phyloP scores from a whole-genome alignment of 306 rosid species.

The Calophaca sinica region DNA sequence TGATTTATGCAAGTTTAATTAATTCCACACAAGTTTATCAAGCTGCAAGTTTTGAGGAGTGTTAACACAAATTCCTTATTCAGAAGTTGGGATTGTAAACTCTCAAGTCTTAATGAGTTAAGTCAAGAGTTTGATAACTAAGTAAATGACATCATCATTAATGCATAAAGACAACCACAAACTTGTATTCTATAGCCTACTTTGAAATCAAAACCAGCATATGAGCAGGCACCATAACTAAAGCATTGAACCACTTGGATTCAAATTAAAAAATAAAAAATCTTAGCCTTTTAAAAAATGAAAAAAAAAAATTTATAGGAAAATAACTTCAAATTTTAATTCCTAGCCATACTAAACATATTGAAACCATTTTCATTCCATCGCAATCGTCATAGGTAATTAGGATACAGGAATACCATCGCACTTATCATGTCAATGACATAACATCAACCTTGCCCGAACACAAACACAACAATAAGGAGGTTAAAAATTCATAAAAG shows the following conservation, averaged over 20 bases:
- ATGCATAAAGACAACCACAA: constrained; percentile 3
- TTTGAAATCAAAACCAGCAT: constrained; percentile 21
- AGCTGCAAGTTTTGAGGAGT: constrained; percentile 8
- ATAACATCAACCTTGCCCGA: constrained; percentile 20
- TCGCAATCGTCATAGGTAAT: not conserved
- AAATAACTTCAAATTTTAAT: constrained; percentile 23
- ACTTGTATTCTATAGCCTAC: not conserved
- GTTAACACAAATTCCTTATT: not conserved
- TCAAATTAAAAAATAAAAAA: not conserved
- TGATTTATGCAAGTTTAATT: not conserved
- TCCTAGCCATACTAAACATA: constrained; percentile 28
- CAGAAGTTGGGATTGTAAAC: not conserved
- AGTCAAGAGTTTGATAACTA: not conserved
- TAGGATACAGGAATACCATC: constrained; percentile 29
- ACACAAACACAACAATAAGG: constrained; percentile 1
- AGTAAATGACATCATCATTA: not conserved
- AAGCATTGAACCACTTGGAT: constrained; percentile 2
- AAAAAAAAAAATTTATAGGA: not conserved
- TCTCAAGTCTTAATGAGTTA: constrained; percentile 1
- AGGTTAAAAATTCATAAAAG: constrained; percentile 24
- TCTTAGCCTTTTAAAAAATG: not conserved
- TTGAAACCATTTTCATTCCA: constrained; percentile 24
- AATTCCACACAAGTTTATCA: not conserved
- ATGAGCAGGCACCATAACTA: not conserved
- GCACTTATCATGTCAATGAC: not conserved